A percentile compares a stretch with the other conserved stretches of the same genome.
These are phyloP conservation scores for Amanita subjunquillea DNA, from an alignment of 768 basidiomycete genomes.

Conservation along the genomic window DNA sequence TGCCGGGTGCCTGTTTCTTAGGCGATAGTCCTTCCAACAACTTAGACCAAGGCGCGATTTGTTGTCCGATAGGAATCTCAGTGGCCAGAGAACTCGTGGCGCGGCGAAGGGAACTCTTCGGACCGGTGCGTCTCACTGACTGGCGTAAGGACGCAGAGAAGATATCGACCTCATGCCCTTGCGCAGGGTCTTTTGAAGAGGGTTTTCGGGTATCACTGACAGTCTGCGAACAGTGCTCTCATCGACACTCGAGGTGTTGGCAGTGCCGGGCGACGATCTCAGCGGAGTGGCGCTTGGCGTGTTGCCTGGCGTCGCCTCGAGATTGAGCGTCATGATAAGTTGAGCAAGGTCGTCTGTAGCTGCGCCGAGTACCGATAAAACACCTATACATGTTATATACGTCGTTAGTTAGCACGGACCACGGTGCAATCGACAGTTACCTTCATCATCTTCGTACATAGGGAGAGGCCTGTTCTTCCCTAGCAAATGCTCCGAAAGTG, in stretches of 20 bases:
- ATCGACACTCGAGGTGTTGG: constrained; percentile 7
- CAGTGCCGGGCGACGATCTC: constrained; percentile 21
- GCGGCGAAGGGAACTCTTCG: constrained; percentile 3
- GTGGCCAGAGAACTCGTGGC: constrained; percentile 4
- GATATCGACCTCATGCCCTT: constrained; percentile 26
- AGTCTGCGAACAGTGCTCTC: constrained; percentile 18
- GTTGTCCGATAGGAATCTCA: constrained; percentile 31
- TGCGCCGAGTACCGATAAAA: constrained; percentile 62
- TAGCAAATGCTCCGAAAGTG: constrained; percentile 55
- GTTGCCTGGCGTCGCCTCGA: constrained; percentile 63
- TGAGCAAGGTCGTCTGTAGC: constrained; percentile 74
- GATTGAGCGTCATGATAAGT: constrained; percentile 70
- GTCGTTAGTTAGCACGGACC: neutral
- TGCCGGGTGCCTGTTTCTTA: constrained; percentile 14
- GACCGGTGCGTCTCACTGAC: constrained; percentile 12
- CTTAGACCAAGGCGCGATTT: constrained; percentile 54
- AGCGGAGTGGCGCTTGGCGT: constrained; percentile 39
- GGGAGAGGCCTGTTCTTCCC: constrained; percentile 36
- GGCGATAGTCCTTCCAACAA: constrained; percentile 22
- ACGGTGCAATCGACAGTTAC: constrained; percentile 17
- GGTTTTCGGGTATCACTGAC: constrained; percentile 20
- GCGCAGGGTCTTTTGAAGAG: constrained; percentile 27
- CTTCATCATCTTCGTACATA: constrained; percentile 44
- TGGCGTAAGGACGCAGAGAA: constrained; percentile 43
- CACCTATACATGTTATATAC: constrained; percentile 24